phyloP scores from a whole-genome alignment of 208 protist genomes.

The Trichomonas tenax region DNA sequence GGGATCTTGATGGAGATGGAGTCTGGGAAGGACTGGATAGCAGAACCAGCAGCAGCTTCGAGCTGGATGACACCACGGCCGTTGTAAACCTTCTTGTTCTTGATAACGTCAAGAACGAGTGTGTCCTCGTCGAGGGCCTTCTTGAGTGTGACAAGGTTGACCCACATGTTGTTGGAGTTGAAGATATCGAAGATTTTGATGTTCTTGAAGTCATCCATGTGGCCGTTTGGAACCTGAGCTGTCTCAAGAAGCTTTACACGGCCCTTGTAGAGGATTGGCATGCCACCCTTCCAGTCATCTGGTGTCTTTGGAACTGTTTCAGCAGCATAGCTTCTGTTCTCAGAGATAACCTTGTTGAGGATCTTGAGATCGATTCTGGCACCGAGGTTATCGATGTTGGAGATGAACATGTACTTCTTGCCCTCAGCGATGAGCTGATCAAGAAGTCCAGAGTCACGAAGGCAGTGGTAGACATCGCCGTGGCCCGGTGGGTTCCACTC shows the following conservation, averaged over 20 bases:
- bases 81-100: constrained; percentile 39
- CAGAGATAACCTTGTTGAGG: constrained; percentile 43
- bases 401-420: constrained; percentile 88
- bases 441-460: constrained; percentile 64
- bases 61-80: constrained; percentile 37
- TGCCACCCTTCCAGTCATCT: constrained; percentile 21
- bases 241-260: constrained; percentile 18
- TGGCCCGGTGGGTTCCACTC: constrained; percentile 95
- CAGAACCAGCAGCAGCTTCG: constrained; percentile 60
- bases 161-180: constrained; percentile 98
- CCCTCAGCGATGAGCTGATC: constrained; percentile 49
- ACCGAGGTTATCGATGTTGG: constrained; percentile 97
- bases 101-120: constrained; percentile 38
- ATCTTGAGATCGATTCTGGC: constrained; percentile 56
- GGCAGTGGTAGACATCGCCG: constrained; percentile 82
- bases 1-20: constrained; percentile 68
- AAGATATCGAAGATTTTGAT: constrained; percentile 86
- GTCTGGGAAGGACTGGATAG: constrained; percentile 70
- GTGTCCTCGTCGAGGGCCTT: constrained; percentile 22
- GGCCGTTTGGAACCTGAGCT: background rate
- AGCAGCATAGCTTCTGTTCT: background rate
- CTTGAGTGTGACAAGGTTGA: constrained; percentile 56
- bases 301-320: constrained; percentile 18
- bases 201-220: constrained; percentile 32
- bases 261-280: constrained; percentile 20